phyloP scores from a whole-genome alignment of 495 filamentous ascomycete genomes.

The Letharia columbiana region DNA sequence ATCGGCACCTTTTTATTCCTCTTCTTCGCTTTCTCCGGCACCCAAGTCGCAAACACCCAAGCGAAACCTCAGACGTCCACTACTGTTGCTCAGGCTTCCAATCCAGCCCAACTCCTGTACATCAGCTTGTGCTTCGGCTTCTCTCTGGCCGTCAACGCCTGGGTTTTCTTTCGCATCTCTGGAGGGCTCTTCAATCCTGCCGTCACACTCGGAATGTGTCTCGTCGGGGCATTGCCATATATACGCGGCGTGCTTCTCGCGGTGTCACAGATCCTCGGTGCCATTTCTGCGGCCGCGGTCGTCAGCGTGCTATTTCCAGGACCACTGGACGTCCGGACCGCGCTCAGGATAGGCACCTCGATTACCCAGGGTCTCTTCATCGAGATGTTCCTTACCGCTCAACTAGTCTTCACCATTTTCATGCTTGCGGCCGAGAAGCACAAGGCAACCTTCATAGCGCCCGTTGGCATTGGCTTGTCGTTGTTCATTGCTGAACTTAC shows the following conservation, averaged over 20 bases:
- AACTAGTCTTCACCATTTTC: constrained; percentile 49
- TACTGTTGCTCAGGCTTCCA: constrained; percentile 16
- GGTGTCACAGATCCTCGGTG: constrained; percentile 48
- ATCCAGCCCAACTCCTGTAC: constrained; percentile 36
- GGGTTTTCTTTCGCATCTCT: constrained; percentile 58
- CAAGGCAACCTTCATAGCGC: constrained; percentile 33
- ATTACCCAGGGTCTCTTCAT: constrained; percentile 47
- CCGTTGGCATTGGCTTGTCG: constrained; percentile 42
- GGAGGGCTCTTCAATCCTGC: constrained; percentile 64
- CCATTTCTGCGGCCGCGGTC: constrained; percentile 48
- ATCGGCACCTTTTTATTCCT: constrained; percentile 77
- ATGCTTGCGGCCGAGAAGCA: constrained; percentile 53
- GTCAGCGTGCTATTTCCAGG: constrained; percentile 48
- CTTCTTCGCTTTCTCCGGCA: constrained; percentile 71
- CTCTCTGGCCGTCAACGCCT: constrained; percentile 55
- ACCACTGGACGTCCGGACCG: constrained; percentile 38
- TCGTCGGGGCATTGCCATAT: constrained; percentile 46
- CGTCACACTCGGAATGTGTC: constrained; percentile 36
- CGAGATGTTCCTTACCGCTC: constrained; percentile 45
- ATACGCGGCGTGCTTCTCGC: constrained; percentile 43
- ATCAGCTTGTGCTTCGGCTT: constrained; percentile 53
- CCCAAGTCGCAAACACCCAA: constrained; percentile 39
- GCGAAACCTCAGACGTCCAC: constrained; percentile 9
- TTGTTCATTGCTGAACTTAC: constrained; percentile 44
- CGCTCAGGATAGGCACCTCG: constrained; percentile 34